These are phyloP conservation scores for Aspergillus pseudoterreus DNA, from an alignment of 2,329 filamentous ascomycete species.

Conservation along the genomic window DNA sequence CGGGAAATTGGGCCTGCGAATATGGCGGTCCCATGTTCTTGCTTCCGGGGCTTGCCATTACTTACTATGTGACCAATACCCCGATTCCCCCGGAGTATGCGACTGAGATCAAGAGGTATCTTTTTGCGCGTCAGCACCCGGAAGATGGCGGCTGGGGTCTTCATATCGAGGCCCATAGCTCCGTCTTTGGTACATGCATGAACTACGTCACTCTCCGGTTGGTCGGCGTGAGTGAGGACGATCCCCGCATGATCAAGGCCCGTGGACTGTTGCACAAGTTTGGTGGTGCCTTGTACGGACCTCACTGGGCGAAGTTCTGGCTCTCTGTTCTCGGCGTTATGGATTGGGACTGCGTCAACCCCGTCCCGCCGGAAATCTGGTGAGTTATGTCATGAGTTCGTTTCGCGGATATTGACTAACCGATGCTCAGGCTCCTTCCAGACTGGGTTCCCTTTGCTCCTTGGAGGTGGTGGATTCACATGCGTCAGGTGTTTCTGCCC, in stretches of 20 bases:
- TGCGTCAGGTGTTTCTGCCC: constrained; percentile 89
- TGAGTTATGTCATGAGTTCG: constrained; percentile 25
- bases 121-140: constrained; percentile 78
- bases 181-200: constrained; percentile 82
- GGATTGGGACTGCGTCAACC: constrained; percentile 91
- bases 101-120: constrained; percentile 87
- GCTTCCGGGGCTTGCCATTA: constrained; percentile 76
- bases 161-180: constrained; percentile 90
- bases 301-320: constrained; percentile 98
- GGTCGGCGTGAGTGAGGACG: constrained; percentile 77
- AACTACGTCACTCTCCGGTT: constrained; percentile 82
- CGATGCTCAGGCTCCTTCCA: constrained; percentile 60
- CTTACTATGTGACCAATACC: constrained; percentile 86
- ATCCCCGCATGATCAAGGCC: constrained; percentile 81
- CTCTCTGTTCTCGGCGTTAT: constrained; percentile 77
- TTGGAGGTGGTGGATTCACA: constrained; percentile 98
- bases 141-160: constrained; percentile 96
- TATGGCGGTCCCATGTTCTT: constrained; percentile 98
- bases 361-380: constrained; percentile 91
- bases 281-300: constrained; percentile 76
- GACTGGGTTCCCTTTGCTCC: constrained; percentile 88
- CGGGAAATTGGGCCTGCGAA: constrained; percentile 94
- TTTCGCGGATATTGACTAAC: constrained; percentile 9
- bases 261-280: constrained; percentile 76
- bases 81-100: constrained; percentile 75